Evolutionary conservation across 192 early-diverging fungal genomes (phyloP).

Genomic region (Coemansia sp.): DNA sequence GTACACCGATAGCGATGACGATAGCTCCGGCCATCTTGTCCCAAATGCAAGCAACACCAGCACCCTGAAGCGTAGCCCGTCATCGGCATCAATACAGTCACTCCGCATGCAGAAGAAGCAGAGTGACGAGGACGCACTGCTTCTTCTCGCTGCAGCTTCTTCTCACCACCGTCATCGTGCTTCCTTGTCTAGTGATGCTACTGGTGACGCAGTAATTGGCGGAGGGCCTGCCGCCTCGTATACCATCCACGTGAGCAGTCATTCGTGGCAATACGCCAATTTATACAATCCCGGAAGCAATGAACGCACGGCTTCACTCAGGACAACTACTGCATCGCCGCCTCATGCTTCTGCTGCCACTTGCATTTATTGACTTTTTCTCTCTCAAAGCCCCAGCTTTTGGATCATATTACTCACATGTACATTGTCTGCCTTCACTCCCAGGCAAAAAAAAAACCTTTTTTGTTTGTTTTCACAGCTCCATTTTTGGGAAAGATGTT

Average conservation of each 20-base stretch:
- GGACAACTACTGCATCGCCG: not conserved
- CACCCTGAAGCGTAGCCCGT: conserved; percentile 29
- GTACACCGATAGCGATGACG: not conserved
- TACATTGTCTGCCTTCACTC: not conserved
- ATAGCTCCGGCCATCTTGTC: not conserved
- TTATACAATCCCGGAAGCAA: conserved; percentile 6
- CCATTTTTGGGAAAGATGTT: not conserved
- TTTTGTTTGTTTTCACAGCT: not conserved
- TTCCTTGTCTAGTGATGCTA: not conserved
- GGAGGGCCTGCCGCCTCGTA: not conserved
- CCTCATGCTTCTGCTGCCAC: conserved; percentile 1
- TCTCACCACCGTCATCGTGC: not conserved
- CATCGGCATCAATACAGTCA: conserved; percentile 17
- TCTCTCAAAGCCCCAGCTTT: too few species aligned
- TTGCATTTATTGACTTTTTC: conserved; percentile 22
- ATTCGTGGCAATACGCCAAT: conserved; percentile 15
- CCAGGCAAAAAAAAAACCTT: not conserved
- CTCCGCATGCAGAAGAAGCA: conserved; percentile 9
- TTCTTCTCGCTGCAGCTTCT: not conserved
- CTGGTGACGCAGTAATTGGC: not conserved
- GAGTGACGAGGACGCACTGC: not conserved
- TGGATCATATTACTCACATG: too few species aligned
- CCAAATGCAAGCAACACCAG: not conserved
- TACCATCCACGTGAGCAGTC: conserved; percentile 3
- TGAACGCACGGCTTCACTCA: conserved; percentile 2